A percentile compares a stretch with the other conserved stretches of the same genome.
phyloP scores from a whole-genome alignment of 257 asterid genomes.

The Primulina tabacum region DNA sequence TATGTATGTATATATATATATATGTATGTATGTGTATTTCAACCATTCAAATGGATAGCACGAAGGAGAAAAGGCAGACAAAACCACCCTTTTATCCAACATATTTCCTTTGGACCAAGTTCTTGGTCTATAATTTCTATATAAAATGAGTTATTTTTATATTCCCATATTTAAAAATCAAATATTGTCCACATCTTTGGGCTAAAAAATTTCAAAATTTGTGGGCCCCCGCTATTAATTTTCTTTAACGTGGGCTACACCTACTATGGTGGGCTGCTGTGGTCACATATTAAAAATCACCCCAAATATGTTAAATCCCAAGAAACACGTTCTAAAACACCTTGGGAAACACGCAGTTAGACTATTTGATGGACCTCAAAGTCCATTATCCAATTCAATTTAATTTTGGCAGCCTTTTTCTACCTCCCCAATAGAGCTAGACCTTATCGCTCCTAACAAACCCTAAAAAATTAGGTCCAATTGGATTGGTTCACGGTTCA shows the following conservation, averaged over 20 bases:
- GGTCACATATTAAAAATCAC: slow-evolving; percentile 29
- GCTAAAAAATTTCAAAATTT: not conserved
- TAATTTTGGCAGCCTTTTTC: slow-evolving; percentile 24
- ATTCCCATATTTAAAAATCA: too few species aligned
- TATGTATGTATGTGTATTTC: too few species aligned
- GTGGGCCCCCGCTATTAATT: not conserved
- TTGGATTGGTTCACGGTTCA: slow-evolving; percentile 37
- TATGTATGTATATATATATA: too few species aligned
- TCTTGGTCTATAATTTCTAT: not conserved
- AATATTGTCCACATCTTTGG: not conserved
- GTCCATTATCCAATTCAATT: slow-evolving; percentile 78
- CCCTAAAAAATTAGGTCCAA: slow-evolving; percentile 60
- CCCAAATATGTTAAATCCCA: not conserved
- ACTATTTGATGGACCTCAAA: slow-evolving; percentile 63
- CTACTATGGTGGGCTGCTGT: slow-evolving; percentile 40
- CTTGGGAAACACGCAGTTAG: slow-evolving; percentile 27
- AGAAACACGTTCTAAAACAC: slow-evolving; percentile 37
- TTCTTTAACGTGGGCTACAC: slow-evolving; percentile 41
- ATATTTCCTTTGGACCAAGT: not conserved
- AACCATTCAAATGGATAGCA: too few species aligned
- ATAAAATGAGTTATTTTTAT: too few species aligned
- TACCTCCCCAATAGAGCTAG: slow-evolving; percentile 33
- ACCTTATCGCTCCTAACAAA: slow-evolving; percentile 39
- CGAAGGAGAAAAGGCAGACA: too few species aligned
- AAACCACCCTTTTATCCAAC: too few species aligned